These are phyloP conservation scores for Penicillium longicatenatum DNA, from an alignment of 495 filamentous ascomycete genomes.

Conservation along the genomic window DNA sequence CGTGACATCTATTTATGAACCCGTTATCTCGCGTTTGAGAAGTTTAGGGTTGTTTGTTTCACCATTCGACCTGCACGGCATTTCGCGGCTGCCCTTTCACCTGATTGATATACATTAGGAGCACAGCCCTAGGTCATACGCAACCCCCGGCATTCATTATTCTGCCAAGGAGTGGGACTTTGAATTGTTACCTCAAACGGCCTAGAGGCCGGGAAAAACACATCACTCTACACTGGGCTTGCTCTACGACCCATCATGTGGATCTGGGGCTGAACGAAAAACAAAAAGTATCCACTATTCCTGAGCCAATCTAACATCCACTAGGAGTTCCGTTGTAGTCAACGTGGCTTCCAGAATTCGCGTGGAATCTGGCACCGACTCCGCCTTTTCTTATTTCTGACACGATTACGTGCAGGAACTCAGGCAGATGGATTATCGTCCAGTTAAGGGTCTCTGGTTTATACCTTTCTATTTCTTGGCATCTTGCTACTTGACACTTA, in stretches of 20 bases:
- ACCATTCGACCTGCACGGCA: not conserved
- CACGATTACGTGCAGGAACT: constrained; percentile 18
- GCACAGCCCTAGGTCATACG: not conserved
- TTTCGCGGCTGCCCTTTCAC: not conserved
- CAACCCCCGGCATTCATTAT: not conserved
- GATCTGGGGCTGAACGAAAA: not conserved
- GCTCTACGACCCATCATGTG: not conserved
- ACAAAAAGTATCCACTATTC: not conserved
- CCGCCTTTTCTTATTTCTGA: not conserved
- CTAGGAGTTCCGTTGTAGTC: constrained; percentile 10
- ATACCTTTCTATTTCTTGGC: too few species aligned
- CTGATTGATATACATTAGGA: constrained; percentile 2
- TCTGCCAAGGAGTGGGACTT: not conserved
- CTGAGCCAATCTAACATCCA: constrained; percentile 7
- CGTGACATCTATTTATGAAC: not conserved
- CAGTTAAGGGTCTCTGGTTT: not conserved
- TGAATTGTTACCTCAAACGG: not conserved
- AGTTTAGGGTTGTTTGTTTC: not conserved
- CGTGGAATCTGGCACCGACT: not conserved
- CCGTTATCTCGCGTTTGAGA: not conserved
- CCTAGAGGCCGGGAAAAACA: not conserved
- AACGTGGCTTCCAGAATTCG: constrained; percentile 32
- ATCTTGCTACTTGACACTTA: not conserved
- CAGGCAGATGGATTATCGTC: not conserved
- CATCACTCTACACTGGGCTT: not conserved